Percentiles rank a stretch among this genome's conserved stretches.
phyloP scores from a whole-genome alignment of 129 eudicot species.

The Tagetes patula region DNA sequence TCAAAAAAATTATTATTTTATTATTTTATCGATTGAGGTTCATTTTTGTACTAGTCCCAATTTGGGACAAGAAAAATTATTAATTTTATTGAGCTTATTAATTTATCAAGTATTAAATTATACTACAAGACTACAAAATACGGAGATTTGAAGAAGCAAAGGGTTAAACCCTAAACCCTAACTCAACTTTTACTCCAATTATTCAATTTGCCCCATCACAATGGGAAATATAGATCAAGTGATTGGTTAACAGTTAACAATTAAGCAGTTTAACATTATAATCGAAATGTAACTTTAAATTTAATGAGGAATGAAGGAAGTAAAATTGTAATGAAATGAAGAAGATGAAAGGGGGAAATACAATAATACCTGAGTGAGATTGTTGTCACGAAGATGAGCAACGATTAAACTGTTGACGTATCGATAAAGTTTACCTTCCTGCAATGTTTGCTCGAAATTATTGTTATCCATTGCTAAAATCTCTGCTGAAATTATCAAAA shows the following conservation, averaged over 20 bases:
- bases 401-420: slow-evolving; percentile 67
- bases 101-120: too few relatives aligned
- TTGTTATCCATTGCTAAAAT: slow-evolving; percentile 40
- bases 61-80: too few relatives aligned
- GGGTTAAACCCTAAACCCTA: not conserved
- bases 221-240: not conserved
- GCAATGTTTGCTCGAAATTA: slow-evolving; percentile 70
- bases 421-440: slow-evolving; percentile 76
- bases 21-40: too few relatives aligned
- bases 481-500: not conserved
- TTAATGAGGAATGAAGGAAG: not conserved
- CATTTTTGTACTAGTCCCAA: too few relatives aligned
- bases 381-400: slow-evolving; percentile 82
- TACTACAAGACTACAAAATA: too few relatives aligned
- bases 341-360: not conserved
- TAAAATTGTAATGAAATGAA: slow-evolving; percentile 2
- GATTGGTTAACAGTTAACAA: not conserved
- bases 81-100: too few relatives aligned
- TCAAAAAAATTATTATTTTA: too few relatives aligned
- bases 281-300: slow-evolving; percentile 9
- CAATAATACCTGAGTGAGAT: slow-evolving; percentile 63
- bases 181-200: not conserved
- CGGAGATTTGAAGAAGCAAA: not conserved
- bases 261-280: not conserved
- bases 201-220: not conserved